phyloP scores from a whole-genome alignment of 2,329 filamentous ascomycete genomes.

The Penicillium fuscoglaucum region DNA sequence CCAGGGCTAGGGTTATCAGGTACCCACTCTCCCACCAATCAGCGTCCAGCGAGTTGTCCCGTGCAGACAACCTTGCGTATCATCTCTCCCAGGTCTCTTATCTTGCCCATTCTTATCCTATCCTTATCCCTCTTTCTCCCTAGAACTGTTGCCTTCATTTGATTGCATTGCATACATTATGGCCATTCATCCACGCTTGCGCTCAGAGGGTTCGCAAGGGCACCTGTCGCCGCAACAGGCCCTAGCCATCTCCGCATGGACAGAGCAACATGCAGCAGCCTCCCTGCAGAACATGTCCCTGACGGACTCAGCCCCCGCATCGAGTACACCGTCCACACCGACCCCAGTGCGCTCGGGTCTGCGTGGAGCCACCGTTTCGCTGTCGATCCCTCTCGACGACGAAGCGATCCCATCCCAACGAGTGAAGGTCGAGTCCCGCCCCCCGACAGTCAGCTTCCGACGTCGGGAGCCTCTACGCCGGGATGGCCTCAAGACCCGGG shows the following conservation, averaged over 20 bases:
- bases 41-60: conserved; percentile 15
- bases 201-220: conserved; percentile 25
- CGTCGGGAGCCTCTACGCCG: conserved; percentile 58
- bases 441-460: conserved; percentile 45
- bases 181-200: conserved; percentile 46
- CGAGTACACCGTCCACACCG: conserved; percentile 53
- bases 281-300: conserved; percentile 40
- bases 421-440: conserved; percentile 30
- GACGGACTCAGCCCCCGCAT: conserved; percentile 26
- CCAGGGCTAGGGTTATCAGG: conserved; percentile 24
- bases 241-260: conserved; percentile 68
- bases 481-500: conserved; percentile 66
- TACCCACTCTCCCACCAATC: conserved; percentile 22
- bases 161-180: conserved; percentile 30
- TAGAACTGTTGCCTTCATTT: background rate
- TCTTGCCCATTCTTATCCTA: conserved; percentile 14
- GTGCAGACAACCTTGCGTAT: conserved; percentile 21
- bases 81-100: conserved; percentile 18
- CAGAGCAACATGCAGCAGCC: conserved; percentile 46
- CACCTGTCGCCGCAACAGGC: conserved; percentile 41
- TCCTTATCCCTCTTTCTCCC: conserved; percentile 8
- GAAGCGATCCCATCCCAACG: conserved; percentile 33
- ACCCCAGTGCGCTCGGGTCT: conserved; percentile 49
- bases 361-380: conserved; percentile 59
- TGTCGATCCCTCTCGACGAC: conserved; percentile 76